Base-by-base conservation (phyloP, 257 asterid genomes). In the Haberlea rhodopensis region DNA sequence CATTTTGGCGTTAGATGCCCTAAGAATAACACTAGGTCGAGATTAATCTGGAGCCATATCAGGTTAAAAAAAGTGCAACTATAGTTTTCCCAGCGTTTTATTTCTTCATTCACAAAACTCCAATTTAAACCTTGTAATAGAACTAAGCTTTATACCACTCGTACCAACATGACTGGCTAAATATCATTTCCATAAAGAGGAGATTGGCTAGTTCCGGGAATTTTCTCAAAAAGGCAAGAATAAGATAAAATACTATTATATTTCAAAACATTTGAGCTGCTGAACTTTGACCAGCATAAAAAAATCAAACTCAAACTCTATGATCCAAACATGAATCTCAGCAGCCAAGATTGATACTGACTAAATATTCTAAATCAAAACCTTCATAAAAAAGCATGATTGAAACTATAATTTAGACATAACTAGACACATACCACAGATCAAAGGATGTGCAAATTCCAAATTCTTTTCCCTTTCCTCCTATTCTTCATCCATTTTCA, bases 271-370 rank as follows among this genome's bases (percentile, higher is more conserved):
- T 19, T 29, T 18, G 29, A 22, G 22, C 45, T 11, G 10, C 18
- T 23, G 45, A 54, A 52, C 32, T 66, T 37, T 66, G 62, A 29
- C 69, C 61, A 29, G 9, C 32, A 6, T 27, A 9, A 18, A 28
- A 28, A 20, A 22, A 27, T 73, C 74, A 63, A 67, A 60, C 28
- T 37, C 57, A 10, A 54, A 55, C 26, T n/a, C 63, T 9, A 6
- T 6, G 5, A 25, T 23, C 10, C 11, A 58, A 60, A 32, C 62
- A 49, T 27, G 61, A 25, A 6, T 66, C 57, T 60, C 65, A 61
- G 80, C 80, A 62, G 77, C 77, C 80, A 67, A 67, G 16, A 57
- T 68, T 67, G 77, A 71, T 76, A 53, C 56, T 67, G 53, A 62
- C 80, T 60, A 16, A 49, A 21, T 63, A 53, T 53, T 53, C 49